Conservation (phyloP, 176 grass and related monocot species). For the Carex scoparia region DNA sequence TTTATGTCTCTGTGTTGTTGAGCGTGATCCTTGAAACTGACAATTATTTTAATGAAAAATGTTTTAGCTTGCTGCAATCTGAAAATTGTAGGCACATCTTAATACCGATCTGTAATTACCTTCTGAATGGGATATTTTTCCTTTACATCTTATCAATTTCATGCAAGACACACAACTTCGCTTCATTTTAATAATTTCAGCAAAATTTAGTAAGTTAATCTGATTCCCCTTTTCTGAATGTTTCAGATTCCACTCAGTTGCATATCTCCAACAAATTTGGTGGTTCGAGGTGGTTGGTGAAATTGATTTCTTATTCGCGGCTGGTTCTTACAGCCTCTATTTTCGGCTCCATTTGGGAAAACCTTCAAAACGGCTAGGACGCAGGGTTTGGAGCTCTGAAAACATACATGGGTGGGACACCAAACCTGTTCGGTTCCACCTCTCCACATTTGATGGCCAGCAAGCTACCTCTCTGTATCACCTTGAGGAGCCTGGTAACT, state of each 20-base stretch:
- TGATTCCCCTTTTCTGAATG: slow-evolving; percentile 7
- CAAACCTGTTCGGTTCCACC: slow-evolving; percentile 72
- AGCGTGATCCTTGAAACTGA: neutral
- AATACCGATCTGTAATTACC: neutral
- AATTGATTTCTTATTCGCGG: slow-evolving; percentile 77
- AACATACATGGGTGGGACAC: slow-evolving; percentile 79
- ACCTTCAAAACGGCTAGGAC: slow-evolving; percentile 62
- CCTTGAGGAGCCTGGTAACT: slow-evolving; percentile 55
- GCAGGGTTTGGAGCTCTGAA: slow-evolving; percentile 59
- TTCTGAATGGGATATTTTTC: neutral
- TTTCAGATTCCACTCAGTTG: slow-evolving; percentile 72
- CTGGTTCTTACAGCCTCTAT: slow-evolving; percentile 70
- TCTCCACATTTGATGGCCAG: slow-evolving; percentile 74
- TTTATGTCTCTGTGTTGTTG: neutral
- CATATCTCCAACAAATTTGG: slow-evolving; percentile 97
- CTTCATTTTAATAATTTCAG: neutral
- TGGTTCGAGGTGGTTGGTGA: slow-evolving; percentile 91
- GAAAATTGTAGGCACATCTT: neutral
- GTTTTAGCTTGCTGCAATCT: neutral
- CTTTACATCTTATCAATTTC: neutral
- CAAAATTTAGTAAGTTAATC: neutral
- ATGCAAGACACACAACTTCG: neutral
- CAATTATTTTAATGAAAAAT: neutral
- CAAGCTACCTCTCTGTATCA: slow-evolving; percentile 56
- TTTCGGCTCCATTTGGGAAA: slow-evolving; percentile 80